Base-by-base conservation (phyloP, 2,329 filamentous ascomycete genomes). In the Penicillium sp. region DNA sequence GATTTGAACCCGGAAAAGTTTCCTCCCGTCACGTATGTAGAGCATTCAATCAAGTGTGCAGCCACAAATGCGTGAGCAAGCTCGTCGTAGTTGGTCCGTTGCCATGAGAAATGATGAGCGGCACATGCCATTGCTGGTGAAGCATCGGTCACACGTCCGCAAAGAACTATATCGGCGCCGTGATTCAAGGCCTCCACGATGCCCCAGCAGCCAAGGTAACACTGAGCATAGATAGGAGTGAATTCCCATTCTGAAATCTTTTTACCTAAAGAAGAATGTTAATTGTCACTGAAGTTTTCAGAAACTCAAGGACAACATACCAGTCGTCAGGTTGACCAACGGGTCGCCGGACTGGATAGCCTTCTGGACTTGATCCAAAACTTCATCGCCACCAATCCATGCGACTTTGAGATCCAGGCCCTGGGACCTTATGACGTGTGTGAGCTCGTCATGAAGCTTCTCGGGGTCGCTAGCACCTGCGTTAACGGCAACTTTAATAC, bases 101-200 rank as follows among this genome's bases (percentile, higher is more conserved):
- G 61, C 85, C 85, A 88, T 1, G 77, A 74, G 56, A 87, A 79
- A 81, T 84, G 88, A 75, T 79, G 87, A 67, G 81, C 81, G 0
- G 85, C 85, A 0, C 84, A 83, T 0, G 82, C 85, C 60, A 87
- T 85, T 0, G 85, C 83, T 0, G 83, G 84, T 2, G 79, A 81
- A 0, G 83, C 83, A 69, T 80, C 78, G 4, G 78, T 64, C 1
- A 79, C 77, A 19, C 78, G 67, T 5, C 79, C 79, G 61, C 77
- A 79, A 17, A 81, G 70, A 4, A 81, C 71, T 54, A 81, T 79
- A 63, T 81, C 76, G 0, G 78, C 78, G 1, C 78, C 79, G 7
- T 72, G 60, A n/a, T 71, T 67, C 1, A 81, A 67, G 10, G 71
- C 76, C 35, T 71, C 66, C 1, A 69, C 69, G 28, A 80, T 78